These are phyloP conservation scores for Plenodomus lindquistii DNA, from an alignment of 2,329 filamentous ascomycete genomes.

Conservation along the genomic window DNA sequence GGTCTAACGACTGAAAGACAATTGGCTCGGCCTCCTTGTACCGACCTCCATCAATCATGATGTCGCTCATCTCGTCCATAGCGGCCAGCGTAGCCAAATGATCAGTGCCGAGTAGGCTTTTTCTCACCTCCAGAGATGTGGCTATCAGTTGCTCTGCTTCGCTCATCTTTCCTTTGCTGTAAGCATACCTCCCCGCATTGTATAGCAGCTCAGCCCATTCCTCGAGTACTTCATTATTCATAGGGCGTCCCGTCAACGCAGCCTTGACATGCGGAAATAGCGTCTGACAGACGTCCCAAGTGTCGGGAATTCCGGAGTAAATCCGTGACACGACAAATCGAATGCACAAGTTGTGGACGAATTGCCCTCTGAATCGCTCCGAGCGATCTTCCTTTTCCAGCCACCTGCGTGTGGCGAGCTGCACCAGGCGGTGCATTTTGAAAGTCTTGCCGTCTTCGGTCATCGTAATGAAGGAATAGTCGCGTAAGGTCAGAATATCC, in stretches of 20 bases:
- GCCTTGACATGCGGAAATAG: constrained; percentile 15
- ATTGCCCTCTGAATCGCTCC: constrained; percentile 11
- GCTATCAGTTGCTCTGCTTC: neutral
- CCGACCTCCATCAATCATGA: neutral
- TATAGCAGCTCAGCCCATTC: constrained; percentile 4
- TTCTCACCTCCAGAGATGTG: neutral
- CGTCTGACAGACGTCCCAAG: constrained; percentile 8
- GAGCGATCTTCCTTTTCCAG: constrained; percentile 22
- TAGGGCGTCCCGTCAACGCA: neutral
- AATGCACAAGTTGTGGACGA: neutral
- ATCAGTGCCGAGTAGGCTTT: constrained; percentile 1
- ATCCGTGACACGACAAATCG: too few relatives aligned
- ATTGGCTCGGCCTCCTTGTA: constrained; percentile 6
- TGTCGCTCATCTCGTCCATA: neutral
- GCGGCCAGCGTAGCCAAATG: constrained; percentile 5
- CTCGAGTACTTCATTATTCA: neutral
- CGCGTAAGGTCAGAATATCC: constrained; percentile 41
- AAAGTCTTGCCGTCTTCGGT: constrained; percentile 14
- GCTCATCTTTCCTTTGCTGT: neutral
- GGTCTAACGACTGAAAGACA: neutral
- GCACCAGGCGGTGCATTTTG: constrained; percentile 25
- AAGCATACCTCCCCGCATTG: neutral
- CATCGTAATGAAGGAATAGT: constrained; percentile 44
- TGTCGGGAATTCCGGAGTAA: constrained; percentile 1
- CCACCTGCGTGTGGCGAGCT: constrained; percentile 19